Evolutionary conservation across 2,329 filamentous ascomycete genomes (phyloP), one percentile per base, ranked within the genome.

Genomic region (Exophiala sp.): DNA sequence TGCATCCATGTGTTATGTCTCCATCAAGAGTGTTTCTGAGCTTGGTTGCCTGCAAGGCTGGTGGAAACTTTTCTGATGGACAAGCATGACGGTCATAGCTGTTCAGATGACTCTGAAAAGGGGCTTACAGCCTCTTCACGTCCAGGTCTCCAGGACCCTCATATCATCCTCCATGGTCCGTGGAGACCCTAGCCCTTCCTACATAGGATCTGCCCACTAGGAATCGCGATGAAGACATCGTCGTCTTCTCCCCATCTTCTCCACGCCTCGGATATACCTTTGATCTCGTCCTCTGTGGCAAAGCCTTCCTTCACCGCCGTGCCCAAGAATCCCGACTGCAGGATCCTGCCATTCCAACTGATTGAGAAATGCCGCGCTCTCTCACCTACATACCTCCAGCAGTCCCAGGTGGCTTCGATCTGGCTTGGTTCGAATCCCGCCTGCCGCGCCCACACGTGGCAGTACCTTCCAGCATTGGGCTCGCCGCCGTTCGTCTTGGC

Each of bases 401-500:
- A 47, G 32, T 52, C 51, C 55, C 58, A 61, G 6, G 40, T 55
- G 8, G 54, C 47, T 2, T 56, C 58, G 35, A 67, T 62, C 32
- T 63, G 54, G 14, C 55, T 54, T 2, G 50, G 24, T 10, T 12
- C 12, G 44, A 65, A 65, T 5, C 65, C 65, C 11, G 65, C 65
- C 50, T 64, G 49, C 33, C 60, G 55, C 5, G 63, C 62, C 65
- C 65, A 67, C 21, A 59, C 57, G 51, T 62, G 62, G 36, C 60
- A 55, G 40, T 60, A 57, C 16, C 63, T 53, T 4, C 65, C 65
- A 2, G 64, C 64, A 47, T 63, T 65, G 12, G 68, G 67, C 50
- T 69, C 66, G 5, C 65, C 68, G 2, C 67, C 67, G 55, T 66
- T 67, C 12, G 53, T 47, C 46, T 63, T 57, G 14, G 65, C 64